Percentiles rank a stretch among this genome's conserved stretches.
These are phyloP conservation scores for Neoboletus magnificus DNA, from an alignment of 768 basidiomycete genomes.

Conservation along the genomic window DNA sequence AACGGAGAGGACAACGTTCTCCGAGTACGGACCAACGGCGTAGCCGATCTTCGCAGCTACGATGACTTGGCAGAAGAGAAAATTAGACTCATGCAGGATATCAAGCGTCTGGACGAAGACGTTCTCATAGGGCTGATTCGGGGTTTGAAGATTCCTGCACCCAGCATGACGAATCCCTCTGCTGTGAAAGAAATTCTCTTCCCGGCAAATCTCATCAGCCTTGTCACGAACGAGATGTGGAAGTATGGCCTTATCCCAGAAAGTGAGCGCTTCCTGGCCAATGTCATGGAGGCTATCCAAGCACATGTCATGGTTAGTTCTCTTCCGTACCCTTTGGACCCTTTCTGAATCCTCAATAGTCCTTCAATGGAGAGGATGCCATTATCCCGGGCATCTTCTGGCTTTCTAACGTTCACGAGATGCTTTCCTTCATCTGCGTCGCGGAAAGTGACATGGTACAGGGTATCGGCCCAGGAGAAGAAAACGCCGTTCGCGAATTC, in stretches of 20 bases:
- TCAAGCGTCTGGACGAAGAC: slow-evolving; percentile 88
- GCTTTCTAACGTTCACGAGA: slow-evolving; percentile 99
- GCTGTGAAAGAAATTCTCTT: slow-evolving; percentile 96
- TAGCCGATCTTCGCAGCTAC: slow-evolving; percentile 68
- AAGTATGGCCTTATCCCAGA: slow-evolving; percentile 96
- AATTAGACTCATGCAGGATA: slow-evolving; percentile 88
- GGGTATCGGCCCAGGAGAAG: slow-evolving; percentile 95
- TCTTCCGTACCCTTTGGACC: background rate
- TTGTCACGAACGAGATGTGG: slow-evolving; percentile 99
- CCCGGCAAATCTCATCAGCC: slow-evolving; percentile 95
- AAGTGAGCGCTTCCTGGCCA: slow-evolving; percentile 96
- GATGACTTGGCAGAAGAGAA: slow-evolving; percentile 96
- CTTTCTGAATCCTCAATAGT: slow-evolving; percentile 41
- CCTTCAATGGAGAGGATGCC: slow-evolving; percentile 89
- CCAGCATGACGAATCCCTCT: slow-evolving; percentile 87
- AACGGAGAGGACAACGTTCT: slow-evolving; percentile 75
- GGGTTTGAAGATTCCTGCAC: slow-evolving; percentile 88
- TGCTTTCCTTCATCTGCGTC: slow-evolving; percentile 97
- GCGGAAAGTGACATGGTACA: slow-evolving; percentile 99
- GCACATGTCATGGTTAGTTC: slow-evolving; percentile 90
- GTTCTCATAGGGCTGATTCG: slow-evolving; percentile 87
- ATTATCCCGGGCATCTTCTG: slow-evolving; percentile 97
- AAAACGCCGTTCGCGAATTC: slow-evolving; percentile 86
- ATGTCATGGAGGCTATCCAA: slow-evolving; percentile 98
- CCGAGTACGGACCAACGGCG: slow-evolving; percentile 61